Evolutionary conservation across 371 early-diverging fungal genomes (phyloP).

Genomic region (Actinomucor elegans): DNA sequence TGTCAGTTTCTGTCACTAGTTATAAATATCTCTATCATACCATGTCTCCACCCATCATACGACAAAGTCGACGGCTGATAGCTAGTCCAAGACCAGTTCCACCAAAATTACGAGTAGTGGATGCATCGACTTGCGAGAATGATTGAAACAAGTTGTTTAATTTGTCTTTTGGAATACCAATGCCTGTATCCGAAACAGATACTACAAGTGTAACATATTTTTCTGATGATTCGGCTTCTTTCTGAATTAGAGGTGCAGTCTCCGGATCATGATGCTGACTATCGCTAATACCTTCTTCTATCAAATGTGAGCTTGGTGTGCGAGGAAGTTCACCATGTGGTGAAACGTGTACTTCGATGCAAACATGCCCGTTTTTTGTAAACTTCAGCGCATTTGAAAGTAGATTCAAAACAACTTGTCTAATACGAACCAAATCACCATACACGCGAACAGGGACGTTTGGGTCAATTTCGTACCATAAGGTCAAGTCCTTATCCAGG

Average conservation of each 20-base stretch:
- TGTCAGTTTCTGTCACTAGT: background rate
- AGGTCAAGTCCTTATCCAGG: constrained; percentile 39
- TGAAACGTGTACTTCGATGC: background rate
- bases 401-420: constrained; percentile 42
- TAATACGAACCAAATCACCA: constrained; percentile 39
- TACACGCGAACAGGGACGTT: constrained; percentile 42
- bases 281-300: no score
- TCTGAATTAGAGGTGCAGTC: background rate
- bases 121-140: constrained; percentile 60
- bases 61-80: constrained; percentile 46
- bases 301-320: background rate
- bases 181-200: constrained; percentile 65
- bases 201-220: constrained; percentile 17
- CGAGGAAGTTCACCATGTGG: background rate
- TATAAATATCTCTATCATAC: constrained; percentile 1
- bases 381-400: constrained; percentile 67
- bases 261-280: constrained; percentile 30
- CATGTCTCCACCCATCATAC: constrained; percentile 57
- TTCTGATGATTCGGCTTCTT: background rate
- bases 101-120: constrained; percentile 53
- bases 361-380: constrained; percentile 52
- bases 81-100: constrained; percentile 51
- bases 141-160: constrained; percentile 53
- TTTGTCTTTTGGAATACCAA: constrained; percentile 59
- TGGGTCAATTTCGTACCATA: constrained; percentile 46